Evolutionary conservation across 2,329 filamentous ascomycete species (phyloP).

Genomic region (Zymoseptoria crescenta): DNA sequence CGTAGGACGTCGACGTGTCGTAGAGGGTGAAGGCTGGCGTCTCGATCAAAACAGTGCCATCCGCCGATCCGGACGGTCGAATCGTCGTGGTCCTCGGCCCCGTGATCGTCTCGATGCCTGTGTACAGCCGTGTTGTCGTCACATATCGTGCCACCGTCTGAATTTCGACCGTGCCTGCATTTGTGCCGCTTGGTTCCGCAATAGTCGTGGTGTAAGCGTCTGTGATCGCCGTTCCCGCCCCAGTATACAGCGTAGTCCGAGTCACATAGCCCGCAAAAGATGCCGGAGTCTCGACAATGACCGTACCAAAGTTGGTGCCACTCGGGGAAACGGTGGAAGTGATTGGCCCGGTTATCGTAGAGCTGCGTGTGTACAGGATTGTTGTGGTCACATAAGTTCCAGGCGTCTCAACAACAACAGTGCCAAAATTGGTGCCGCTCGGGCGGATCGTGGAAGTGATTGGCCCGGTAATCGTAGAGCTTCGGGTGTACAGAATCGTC

Average conservation of each 20-base stretch:
- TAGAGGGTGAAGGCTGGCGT: slow-evolving; percentile 3
- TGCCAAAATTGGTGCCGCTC: slow-evolving; percentile 1
- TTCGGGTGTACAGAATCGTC: slow-evolving; percentile 1
- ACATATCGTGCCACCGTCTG: slow-evolving; percentile 5
- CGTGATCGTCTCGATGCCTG: slow-evolving; percentile 2
- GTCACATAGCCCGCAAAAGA: neutral
- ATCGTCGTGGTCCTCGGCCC: slow-evolving; percentile 5
- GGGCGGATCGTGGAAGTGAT: slow-evolving; percentile 5
- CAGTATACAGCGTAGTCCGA: slow-evolving; percentile 3
- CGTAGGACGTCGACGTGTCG: neutral
- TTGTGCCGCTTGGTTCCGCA: slow-evolving; percentile 2
- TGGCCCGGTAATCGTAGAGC: slow-evolving; percentile 2
- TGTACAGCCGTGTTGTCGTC: slow-evolving; percentile 4
- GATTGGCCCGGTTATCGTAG: neutral
- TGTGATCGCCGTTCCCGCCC: neutral
- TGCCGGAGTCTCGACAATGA: neutral
- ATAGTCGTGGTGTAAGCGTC: slow-evolving; percentile 2
- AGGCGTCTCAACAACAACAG: slow-evolving; percentile 5
- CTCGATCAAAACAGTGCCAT: slow-evolving; percentile 5
- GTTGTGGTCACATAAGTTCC: slow-evolving; percentile 1
- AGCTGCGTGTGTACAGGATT: slow-evolving; percentile 1
- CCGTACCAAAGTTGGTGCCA: neutral
- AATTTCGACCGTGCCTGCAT: neutral
- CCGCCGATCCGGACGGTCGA: slow-evolving; percentile 2
- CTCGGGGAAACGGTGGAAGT: neutral